These are phyloP conservation scores for Globisporangium paroecandrum DNA, from an alignment of 352 stramenopile genomes.

Conservation along the genomic window DNA sequence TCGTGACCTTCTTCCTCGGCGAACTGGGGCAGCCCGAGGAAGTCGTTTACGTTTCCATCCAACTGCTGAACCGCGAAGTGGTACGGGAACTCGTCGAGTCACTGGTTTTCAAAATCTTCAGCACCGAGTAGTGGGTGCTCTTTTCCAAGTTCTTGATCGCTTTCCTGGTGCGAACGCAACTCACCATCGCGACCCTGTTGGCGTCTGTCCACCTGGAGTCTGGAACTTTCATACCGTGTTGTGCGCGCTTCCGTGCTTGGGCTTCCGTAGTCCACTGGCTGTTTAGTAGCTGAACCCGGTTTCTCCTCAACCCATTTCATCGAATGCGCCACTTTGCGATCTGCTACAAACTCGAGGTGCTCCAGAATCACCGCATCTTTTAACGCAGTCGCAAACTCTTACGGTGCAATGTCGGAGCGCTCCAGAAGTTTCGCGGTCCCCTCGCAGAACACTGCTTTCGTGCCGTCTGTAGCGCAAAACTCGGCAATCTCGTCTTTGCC, in stretches of 20 bases:
- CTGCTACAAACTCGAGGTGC: neutral
- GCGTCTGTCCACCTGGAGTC: neutral
- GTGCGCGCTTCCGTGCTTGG: neutral
- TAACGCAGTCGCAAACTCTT: neutral
- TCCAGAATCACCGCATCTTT: neutral
- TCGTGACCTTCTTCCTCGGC: neutral
- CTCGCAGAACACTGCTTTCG: neutral
- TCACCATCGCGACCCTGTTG: neutral
- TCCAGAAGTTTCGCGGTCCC: neutral
- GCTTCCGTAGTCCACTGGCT: neutral
- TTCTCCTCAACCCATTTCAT: neutral
- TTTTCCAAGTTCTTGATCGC: too few relatives aligned
- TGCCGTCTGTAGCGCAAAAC: neutral
- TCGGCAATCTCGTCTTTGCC: neutral
- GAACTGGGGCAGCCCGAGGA: neutral
- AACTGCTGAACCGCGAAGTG: neutral
- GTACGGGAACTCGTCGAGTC: too few relatives aligned
- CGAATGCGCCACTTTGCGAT: neutral
- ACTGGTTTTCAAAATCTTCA: too few relatives aligned
- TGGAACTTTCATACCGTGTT: neutral
- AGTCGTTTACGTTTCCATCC: neutral
- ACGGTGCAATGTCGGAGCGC: neutral
- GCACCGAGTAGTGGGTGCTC: too few relatives aligned
- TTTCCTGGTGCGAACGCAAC: too few relatives aligned
- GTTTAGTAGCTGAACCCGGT: neutral